Evolutionary conservation across 2,329 filamentous ascomycete species (phyloP), one percentile per base, ranked within the genome.

Genomic region (Hypoxylon sp.): DNA sequence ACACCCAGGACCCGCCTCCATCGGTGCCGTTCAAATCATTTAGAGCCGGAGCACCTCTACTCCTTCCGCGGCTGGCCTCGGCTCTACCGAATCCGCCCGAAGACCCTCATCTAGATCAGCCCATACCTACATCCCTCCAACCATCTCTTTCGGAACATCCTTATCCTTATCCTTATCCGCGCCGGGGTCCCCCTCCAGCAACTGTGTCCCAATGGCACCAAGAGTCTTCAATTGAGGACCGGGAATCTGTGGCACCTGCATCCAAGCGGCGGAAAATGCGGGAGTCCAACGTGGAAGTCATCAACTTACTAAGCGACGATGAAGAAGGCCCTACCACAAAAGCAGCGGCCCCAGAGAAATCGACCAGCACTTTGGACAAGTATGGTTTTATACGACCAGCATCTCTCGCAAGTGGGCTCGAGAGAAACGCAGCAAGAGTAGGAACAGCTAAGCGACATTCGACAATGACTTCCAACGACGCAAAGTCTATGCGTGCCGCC

Each of bases 271-370:
- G 24, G 10, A 70, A 58, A 50, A 17, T 47, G 13, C 17, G 44
- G 17, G 27, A 17, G 1, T 6, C 44, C 2, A 29, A 50, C 2
- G 5, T 29, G 10, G 48, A 65, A 11, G 37, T 62, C 19, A 67
- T 62, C 39, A 69, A 59, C 35, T 47, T 71, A 5, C 56, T 69
- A 13, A 65, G 60, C 53, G 60, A 66, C 27, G 61, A 69, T 13
- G 66, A 71, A 3, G 56, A 67, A 7, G 37, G 13, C 2, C 17
- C 21, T 48, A 2, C n/a, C 17, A 21, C 32, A 8, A 52, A 29
- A 7, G 17, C 46, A 15, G 32, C 13, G 1, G 6, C 32, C n/a
- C 1, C 24, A 19, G 52, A 47, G 2, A 24, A n/a, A 27, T 10
- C 35, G 8, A 11, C 7, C 17, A 15, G n/a, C n/a, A 8, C 17